phyloP scores from a whole-genome alignment of 345 rosid species.

The Erysimum cheiranthoides region DNA sequence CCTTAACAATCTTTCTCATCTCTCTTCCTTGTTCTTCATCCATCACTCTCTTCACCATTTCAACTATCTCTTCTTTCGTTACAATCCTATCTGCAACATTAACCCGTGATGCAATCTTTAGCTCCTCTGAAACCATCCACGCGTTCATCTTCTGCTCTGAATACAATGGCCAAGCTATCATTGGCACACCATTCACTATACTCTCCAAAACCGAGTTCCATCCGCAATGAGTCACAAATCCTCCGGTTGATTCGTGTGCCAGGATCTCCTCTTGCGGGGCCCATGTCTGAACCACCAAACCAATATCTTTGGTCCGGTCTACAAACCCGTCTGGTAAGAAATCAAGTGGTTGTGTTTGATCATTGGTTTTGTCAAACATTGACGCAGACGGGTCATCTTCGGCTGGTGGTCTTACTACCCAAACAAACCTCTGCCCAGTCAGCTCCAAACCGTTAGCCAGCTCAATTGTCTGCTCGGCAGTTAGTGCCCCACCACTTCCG shows the following conservation, averaged over 20 bases:
- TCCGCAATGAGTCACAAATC: constrained; percentile 60
- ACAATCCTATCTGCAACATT: constrained; percentile 34
- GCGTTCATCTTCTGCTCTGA: constrained; percentile 70
- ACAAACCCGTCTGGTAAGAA: constrained; percentile 56
- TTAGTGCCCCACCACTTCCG: constrained; percentile 54
- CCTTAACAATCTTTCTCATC: constrained; percentile 44
- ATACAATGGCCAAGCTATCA: constrained; percentile 67
- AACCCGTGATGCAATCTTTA: constrained; percentile 48
- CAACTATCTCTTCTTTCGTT: constrained; percentile 51
- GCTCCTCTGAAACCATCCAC: constrained; percentile 47
- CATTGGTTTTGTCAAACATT: constrained; percentile 29
- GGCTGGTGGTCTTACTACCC: constrained; percentile 52
- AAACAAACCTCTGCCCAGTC: constrained; percentile 46
- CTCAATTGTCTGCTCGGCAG: constrained; percentile 50
- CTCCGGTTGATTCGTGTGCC: constrained; percentile 52
- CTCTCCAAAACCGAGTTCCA: constrained; percentile 65
- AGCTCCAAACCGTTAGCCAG: constrained; percentile 56
- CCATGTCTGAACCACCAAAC: constrained; percentile 54
- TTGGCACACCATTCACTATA: constrained; percentile 57
- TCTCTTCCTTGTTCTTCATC: constrained; percentile 48
- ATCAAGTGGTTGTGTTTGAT: constrained; percentile 17
- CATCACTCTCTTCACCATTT: constrained; percentile 55
- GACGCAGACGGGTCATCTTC: constrained; percentile 50
- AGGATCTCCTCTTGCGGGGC: constrained; percentile 58
- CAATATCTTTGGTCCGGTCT: constrained; percentile 37